Base-by-base conservation (phyloP, 805 yeast genomes). In the Ogataea siamensis region DNA sequence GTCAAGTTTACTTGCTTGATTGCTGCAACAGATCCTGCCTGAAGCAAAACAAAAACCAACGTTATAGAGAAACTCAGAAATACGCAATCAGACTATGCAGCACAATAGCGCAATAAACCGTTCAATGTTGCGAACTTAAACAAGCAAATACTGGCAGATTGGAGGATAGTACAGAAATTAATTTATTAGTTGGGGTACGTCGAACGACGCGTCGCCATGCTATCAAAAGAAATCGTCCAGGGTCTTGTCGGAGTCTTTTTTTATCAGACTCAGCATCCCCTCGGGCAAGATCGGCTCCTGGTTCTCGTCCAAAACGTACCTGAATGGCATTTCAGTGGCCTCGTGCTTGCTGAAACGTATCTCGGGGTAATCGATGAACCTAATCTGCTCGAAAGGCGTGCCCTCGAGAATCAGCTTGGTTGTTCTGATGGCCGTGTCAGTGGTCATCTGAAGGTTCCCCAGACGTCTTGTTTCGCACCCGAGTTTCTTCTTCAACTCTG, bases 271-370 rank as follows among this genome's bases (percentile, higher is more conserved):
- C 40, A 87, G 66, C 98, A 91, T 91, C 0, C 98, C 98, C 39
- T 75, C 74, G 1, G 99, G 99, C 55, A 91, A 68, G 8, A 93
- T 84, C 1, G 99, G 98, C 44, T 75, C 72, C 3, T 76, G 78
- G 1, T 71, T 50, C 0, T 54, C 59, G 50, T 84, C 85, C 42
- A 80, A 63, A 12, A 91, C 83, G 54, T 91, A 91, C 57, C 99
- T 73, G 67, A 91, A 91, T 3, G 99, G 99, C 99, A 91, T 91
- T 58, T 91, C 97, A 0, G 96, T 88, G 3, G 95, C 85, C 62
- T 93, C 99, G 55, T 85, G 78, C 58, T 82, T 83, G 62, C 71
- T 82, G 67, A 85, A 91, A 57, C 87, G 77, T 51, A 91, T 83
- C 62, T 91, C 98, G 3, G 99, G 99, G 58, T 86, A 88, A 60